Conservation (phyloP, 441 rosid species). For the Brassica balearica region DNA sequence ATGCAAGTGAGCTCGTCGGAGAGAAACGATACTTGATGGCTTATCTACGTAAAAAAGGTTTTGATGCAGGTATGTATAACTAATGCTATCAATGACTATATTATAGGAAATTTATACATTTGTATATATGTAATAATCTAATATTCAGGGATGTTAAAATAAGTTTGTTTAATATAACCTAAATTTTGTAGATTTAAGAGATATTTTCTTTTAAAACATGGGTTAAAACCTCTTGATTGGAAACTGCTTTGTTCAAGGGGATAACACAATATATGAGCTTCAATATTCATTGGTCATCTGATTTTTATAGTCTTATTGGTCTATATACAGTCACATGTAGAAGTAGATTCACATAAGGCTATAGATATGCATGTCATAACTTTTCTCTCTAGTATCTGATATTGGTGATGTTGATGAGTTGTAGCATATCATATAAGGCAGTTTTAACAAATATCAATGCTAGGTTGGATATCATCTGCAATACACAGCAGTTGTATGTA, state of each 20-base stretch:
- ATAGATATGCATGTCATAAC: neutral
- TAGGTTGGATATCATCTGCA: neutral
- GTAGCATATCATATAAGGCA: neutral
- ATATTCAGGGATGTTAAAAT: neutral
- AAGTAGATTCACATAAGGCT: neutral
- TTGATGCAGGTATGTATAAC: slow-evolving; percentile 67
- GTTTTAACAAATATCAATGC: neutral
- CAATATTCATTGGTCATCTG: neutral
- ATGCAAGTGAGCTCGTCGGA: slow-evolving; percentile 33
- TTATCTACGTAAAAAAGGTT: slow-evolving; percentile 57
- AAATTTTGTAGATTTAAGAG: neutral
- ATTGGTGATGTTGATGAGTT: neutral
- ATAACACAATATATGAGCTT: slow-evolving; percentile 7
- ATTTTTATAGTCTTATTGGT: neutral
- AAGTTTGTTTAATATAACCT: neutral
- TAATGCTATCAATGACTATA: neutral
- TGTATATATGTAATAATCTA: neutral
- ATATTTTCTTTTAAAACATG: neutral
- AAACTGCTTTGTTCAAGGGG: neutral
- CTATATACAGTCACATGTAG: neutral
- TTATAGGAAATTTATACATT: slow-evolving; percentile 1
- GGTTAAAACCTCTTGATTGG: neutral
- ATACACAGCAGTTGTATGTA: neutral
- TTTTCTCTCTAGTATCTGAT: neutral
- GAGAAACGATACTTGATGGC: slow-evolving; percentile 61